These are phyloP conservation scores for Linaria vulgaris DNA, from an alignment of 257 asterid genomes.

Conservation along the genomic window DNA sequence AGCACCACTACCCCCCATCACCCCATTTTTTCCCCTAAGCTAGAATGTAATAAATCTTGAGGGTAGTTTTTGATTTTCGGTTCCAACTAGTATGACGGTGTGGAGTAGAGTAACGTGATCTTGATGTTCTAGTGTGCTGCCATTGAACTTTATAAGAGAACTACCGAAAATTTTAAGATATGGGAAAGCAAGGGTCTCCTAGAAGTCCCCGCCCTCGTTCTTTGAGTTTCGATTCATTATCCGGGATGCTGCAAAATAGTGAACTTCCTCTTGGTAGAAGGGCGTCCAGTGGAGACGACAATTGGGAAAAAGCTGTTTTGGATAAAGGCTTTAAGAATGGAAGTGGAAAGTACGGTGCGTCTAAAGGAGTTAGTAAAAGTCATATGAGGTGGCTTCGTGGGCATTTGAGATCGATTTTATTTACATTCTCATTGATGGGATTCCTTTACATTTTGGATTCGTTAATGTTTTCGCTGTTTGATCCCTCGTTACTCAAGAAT, in stretches of 20 bases:
- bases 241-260: slow-evolving; percentile 33
- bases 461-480: slow-evolving; percentile 52
- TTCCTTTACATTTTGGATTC: slow-evolving; percentile 62
- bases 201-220: slow-evolving; percentile 40
- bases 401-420: slow-evolving; percentile 47
- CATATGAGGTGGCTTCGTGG: slow-evolving; percentile 50
- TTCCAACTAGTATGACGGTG: no score
- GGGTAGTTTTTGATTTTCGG: slow-evolving; percentile 19
- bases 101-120: no score
- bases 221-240: slow-evolving; percentile 29
- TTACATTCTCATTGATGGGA: slow-evolving; percentile 50
- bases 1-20: slow-evolving; percentile 32
- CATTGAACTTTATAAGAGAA: background rate
- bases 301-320: slow-evolving; percentile 45
- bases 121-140: background rate
- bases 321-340: slow-evolving; percentile 48
- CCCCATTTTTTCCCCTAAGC: no score
- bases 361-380: slow-evolving; percentile 56
- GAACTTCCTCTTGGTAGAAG: slow-evolving; percentile 60
- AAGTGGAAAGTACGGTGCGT: slow-evolving; percentile 34
- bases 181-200: slow-evolving; percentile 51
- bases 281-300: slow-evolving; percentile 40
- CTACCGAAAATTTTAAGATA: slow-evolving; percentile 19
- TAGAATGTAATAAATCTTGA: no score
- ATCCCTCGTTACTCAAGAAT: slow-evolving; percentile 39